Conservation (phyloP, 345 rosid species). For the Balakata baccata region DNA sequence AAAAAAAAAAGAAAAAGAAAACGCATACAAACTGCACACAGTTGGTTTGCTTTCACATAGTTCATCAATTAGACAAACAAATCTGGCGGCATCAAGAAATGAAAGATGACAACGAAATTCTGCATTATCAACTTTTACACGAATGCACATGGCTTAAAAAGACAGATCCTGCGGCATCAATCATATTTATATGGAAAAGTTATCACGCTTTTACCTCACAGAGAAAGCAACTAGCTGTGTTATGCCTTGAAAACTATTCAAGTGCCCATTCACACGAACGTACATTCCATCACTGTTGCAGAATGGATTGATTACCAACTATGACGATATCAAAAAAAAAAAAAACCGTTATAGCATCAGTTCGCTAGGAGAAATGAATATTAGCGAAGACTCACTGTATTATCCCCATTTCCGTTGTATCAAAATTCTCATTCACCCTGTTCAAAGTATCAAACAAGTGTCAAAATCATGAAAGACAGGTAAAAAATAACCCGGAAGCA, state of each 20-base stretch:
- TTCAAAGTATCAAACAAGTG: slow-evolving; percentile 2
- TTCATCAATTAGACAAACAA: background rate
- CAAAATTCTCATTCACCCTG: slow-evolving; percentile 74
- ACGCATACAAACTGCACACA: background rate
- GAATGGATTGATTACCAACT: background rate
- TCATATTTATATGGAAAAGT: background rate
- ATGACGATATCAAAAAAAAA: background rate
- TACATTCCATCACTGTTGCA: slow-evolving; percentile 61
- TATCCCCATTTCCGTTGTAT: slow-evolving; percentile 63
- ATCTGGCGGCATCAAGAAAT: background rate
- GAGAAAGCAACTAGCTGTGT: slow-evolving; percentile 70
- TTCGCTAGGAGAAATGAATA: too few relatives aligned
- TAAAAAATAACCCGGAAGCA: background rate
- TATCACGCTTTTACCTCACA: slow-evolving; percentile 48
- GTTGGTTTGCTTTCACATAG: background rate
- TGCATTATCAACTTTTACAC: background rate
- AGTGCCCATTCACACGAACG: slow-evolving; percentile 73
- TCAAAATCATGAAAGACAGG: background rate
- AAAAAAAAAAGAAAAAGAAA: too few relatives aligned
- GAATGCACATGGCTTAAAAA: background rate
- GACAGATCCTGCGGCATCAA: background rate
- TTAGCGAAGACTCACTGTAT: slow-evolving; percentile 43
- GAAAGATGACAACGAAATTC: background rate
- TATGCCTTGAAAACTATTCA: slow-evolving; percentile 65
- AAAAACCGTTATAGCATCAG: background rate